phyloP scores from a whole-genome alignment of 164 flowering plant species.

The Vitis rotundifolia region DNA sequence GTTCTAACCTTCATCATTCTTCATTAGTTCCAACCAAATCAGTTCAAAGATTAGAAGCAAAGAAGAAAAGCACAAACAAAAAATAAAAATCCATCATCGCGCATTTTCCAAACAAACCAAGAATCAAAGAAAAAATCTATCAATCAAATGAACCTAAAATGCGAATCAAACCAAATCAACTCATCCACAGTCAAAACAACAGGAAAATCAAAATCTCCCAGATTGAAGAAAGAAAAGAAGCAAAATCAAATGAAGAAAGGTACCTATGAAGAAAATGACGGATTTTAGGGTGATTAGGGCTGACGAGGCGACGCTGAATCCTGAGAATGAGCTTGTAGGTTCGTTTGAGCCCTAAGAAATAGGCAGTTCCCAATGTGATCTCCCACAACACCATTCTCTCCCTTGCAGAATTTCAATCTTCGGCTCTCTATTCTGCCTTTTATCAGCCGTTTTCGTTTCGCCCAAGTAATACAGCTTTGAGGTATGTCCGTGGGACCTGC shows the following conservation, averaged over 20 bases:
- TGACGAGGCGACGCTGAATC: slow-evolving; percentile 70
- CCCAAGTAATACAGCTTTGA: too few species aligned
- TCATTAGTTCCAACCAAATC: too few species aligned
- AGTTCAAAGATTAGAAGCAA: too few species aligned
- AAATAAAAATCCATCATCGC: too few species aligned
- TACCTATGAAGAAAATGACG: slow-evolving; percentile 66
- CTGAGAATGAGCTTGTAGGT: slow-evolving; percentile 70
- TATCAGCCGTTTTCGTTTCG: too few species aligned
- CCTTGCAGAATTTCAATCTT: background rate
- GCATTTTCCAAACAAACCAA: too few species aligned
- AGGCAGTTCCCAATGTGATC: slow-evolving; percentile 84
- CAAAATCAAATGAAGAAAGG: background rate
- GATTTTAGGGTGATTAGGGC: slow-evolving; percentile 57
- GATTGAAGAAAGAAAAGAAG: background rate
- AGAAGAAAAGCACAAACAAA: too few species aligned
- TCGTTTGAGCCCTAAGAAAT: slow-evolving; percentile 79
- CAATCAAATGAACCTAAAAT: too few species aligned
- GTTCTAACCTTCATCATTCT: too few species aligned
- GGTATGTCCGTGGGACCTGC: too few species aligned
- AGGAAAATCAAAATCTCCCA: background rate
- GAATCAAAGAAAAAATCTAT: too few species aligned
- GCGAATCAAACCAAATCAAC: background rate
- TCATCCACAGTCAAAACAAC: background rate
- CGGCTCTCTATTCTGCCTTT: too few species aligned
- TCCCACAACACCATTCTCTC: slow-evolving; percentile 90